phyloP scores from a whole-genome alignment of 1,284 basidiomycete species.

The Rugosomyces carneus region DNA sequence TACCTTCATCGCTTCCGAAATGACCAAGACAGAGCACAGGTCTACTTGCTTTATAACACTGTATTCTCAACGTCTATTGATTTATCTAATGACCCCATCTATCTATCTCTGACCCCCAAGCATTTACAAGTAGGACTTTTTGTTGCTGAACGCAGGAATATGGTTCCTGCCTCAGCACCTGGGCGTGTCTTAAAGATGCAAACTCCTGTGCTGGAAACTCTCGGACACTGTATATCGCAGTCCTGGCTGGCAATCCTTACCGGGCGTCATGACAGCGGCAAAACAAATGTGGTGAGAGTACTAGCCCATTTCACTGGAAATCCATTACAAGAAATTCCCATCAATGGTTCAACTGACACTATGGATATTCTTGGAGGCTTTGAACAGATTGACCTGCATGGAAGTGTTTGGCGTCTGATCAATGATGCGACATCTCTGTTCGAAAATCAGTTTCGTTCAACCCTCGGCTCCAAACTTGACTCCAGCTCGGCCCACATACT shows the following conservation, averaged over 20 bases:
- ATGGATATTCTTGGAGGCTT: slow-evolving; percentile 94
- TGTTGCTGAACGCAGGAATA: slow-evolving; percentile 41
- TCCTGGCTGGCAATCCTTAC: slow-evolving; percentile 89
- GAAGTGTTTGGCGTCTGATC: slow-evolving; percentile 34
- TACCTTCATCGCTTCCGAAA: slow-evolving; percentile 89
- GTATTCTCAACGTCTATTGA: slow-evolving; percentile 43
- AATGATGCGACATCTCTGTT: slow-evolving; percentile 36
- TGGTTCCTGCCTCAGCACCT: slow-evolving; percentile 32
- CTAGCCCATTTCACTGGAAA: slow-evolving; percentile 73
- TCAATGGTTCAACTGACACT: slow-evolving; percentile 90
- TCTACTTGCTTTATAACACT: slow-evolving; percentile 56
- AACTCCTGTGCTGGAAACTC: slow-evolving; percentile 67
- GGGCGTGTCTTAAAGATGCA: slow-evolving; percentile 57
- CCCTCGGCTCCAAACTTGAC: slow-evolving; percentile 27
- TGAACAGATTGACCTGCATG: slow-evolving; percentile 73
- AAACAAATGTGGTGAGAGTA: slow-evolving; percentile 70
- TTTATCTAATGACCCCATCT: slow-evolving; percentile 33
- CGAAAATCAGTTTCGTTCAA: slow-evolving; percentile 34
- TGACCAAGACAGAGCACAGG: slow-evolving; percentile 55
- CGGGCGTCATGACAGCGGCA: slow-evolving; percentile 73
- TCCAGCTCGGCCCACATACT: slow-evolving; percentile 19
- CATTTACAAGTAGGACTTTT: slow-evolving; percentile 72
- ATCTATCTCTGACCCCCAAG: slow-evolving; percentile 46
- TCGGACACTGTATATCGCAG: slow-evolving; percentile 70
- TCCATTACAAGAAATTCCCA: slow-evolving; percentile 65